Evolutionary conservation across 108 stramenopile species (phyloP), one percentile per base, ranked within the genome.

Genomic region (Cyclotella baltica): DNA sequence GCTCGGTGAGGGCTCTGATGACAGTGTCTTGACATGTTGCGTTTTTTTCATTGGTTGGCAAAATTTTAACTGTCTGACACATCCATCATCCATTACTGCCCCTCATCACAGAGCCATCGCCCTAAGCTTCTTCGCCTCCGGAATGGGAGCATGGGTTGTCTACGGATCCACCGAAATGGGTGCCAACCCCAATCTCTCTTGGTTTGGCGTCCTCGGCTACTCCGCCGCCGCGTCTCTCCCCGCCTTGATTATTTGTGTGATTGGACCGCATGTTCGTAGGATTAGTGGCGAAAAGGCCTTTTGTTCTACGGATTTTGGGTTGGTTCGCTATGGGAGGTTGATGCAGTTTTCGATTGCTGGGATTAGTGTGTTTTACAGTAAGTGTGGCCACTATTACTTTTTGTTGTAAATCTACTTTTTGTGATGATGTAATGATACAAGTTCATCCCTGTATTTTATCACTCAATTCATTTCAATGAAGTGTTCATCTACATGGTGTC

Each of bases 61-160:
- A 1, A 58, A 11, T 61, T 11, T 33, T 13, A 61, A 11, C 11
- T 57, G 13, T 25, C 2, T 43, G 40, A 25, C 18, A 38, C n/a
- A 22, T 15, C 65, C 27, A 47, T 48, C 18, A 27, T 30, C 20
- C 25, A 20, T 28, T 34, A 25, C 29, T 34, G 13, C 48, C 47
- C 34, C 33, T 16, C 29, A 13, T n/a, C 61, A 16, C 31, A 78
- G 77, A 62, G 31, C 85, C 70, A 83, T 93, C 52, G 92, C 87
- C 38, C 64, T 93, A 50, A 73, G 70, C 62, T 93, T 85, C 82
- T 93, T 93, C 59, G 92, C 92, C 0, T 76, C 77, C 50, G 88
- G 88, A 27, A 93, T 93, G 92, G 87, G 89, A 27, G 90, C 90
- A 37, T 93, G 92, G 92, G 83, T 91, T 13, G 86, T 91, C 52